Conservation (phyloP, 345 rosid genomes). For the Hypericum perforatum region DNA sequence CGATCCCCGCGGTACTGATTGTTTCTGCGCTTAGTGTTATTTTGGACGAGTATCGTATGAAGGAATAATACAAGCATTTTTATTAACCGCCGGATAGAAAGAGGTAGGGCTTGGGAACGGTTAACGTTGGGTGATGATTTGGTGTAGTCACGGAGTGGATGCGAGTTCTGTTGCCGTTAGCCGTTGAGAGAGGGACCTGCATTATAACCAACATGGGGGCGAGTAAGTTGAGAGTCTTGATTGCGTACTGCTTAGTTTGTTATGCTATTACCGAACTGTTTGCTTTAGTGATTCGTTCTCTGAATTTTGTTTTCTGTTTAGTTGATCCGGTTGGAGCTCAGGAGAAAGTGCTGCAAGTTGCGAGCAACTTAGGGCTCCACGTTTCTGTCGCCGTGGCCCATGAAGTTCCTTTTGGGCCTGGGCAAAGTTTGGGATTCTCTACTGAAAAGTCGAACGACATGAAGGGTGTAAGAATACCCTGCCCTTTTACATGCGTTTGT, state of each 20-base stretch:
- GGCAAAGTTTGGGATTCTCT: conserved; percentile 31
- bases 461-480: conserved; percentile 47
- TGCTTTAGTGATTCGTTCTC: neutral
- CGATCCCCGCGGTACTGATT: conserved; percentile 58
- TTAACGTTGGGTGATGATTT: neutral
- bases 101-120: no score
- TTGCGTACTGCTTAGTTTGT: neutral
- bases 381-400: conserved; percentile 67
- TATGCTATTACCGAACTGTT: neutral
- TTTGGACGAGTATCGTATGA: neutral
- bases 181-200: conserved; percentile 61
- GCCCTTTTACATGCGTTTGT: conserved; percentile 11
- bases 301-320: conserved; percentile 13
- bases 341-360: conserved; percentile 56
- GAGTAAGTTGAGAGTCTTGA: conserved; percentile 30
- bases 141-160: conserved; percentile 76
- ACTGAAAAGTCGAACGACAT: conserved; percentile 19
- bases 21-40: neutral
- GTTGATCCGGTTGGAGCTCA: conserved; percentile 82
- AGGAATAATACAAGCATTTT: neutral
- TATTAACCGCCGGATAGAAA: neutral
- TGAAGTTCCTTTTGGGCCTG: conserved; percentile 33
- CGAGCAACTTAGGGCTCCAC: conserved; percentile 45
- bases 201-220: conserved; percentile 94
- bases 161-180: conserved; percentile 64